Conservation (phyloP, 1,284 basidiomycete species). For the Ceratobasidium sp. region DNA sequence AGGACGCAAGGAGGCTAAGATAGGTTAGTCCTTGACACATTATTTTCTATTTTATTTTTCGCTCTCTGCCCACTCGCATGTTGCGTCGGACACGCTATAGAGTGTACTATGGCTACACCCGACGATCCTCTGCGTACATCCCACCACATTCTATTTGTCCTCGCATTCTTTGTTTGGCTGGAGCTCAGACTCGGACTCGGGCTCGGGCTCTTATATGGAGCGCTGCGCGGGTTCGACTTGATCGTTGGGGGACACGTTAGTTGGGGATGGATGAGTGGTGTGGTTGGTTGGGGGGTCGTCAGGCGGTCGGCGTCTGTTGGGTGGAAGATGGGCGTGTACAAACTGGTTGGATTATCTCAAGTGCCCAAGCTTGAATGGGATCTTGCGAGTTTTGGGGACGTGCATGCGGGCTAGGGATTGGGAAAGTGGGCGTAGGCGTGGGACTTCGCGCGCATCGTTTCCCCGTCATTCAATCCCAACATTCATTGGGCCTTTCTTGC, state of each 20-base stretch:
- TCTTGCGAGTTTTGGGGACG: not conserved
- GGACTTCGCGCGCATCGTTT: not conserved
- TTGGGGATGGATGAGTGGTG: not conserved
- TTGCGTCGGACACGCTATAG: not conserved
- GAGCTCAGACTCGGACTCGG: no score
- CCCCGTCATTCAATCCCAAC: no score
- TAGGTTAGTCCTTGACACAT: constrained; percentile 66
- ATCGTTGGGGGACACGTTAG: not conserved
- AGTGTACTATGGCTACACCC: no score
- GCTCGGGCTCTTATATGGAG: not conserved
- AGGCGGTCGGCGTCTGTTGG: not conserved
- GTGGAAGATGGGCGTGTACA: not conserved
- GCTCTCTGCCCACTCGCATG: not conserved
- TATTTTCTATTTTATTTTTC: not conserved
- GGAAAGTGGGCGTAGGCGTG: not conserved
- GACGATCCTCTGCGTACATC: not conserved
- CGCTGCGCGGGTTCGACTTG: not conserved
- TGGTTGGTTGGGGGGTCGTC: no score
- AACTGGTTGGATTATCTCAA: not conserved
- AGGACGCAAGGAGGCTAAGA: constrained; percentile 86
- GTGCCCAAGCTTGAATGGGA: not conserved
- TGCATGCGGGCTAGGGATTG: not conserved
- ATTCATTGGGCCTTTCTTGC: no score
- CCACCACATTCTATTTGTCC: not conserved
- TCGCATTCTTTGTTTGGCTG: no score